Percentiles rank a stretch among this genome's conserved stretches.
Evolutionary conservation across 202 grass and related monocot species (phyloP).

Genomic region (Schoenoplectus triqueter): DNA sequence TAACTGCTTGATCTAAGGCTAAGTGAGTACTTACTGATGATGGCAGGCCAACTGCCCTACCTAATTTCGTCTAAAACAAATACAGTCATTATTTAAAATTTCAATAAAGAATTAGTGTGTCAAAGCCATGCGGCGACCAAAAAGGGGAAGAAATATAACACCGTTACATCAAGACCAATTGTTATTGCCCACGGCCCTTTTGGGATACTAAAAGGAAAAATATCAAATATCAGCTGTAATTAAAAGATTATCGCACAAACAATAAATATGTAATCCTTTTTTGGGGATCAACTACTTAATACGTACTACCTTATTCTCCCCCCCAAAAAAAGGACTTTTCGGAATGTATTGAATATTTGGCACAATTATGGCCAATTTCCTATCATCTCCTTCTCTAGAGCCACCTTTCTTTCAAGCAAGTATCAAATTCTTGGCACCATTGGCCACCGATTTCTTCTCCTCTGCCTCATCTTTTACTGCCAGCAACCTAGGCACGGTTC

Average conservation of each 20-base stretch:
- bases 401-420: conserved; percentile 3
- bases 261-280: background rate
- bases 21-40: no score
- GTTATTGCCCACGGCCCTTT: background rate
- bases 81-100: no score
- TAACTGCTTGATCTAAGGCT: no score
- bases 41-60: no score
- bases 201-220: background rate
- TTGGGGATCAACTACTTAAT: background rate
- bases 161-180: background rate
- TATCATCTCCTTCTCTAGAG: background rate
- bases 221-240: background rate
- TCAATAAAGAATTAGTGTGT: conserved; percentile 21
- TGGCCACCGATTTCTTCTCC: conserved; percentile 16
- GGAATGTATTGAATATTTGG: conserved; percentile 16
- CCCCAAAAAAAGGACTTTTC: background rate
- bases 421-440: conserved; percentile 25
- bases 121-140: background rate
- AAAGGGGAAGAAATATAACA: background rate
- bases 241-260: background rate
- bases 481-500: conserved; percentile 27
- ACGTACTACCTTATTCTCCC: background rate
- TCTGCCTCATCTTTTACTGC: conserved; percentile 33
- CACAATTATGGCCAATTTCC: background rate
- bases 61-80: no score